Base-by-base conservation (phyloP, 441 rosid species). In the Erodium trifolium region DNA sequence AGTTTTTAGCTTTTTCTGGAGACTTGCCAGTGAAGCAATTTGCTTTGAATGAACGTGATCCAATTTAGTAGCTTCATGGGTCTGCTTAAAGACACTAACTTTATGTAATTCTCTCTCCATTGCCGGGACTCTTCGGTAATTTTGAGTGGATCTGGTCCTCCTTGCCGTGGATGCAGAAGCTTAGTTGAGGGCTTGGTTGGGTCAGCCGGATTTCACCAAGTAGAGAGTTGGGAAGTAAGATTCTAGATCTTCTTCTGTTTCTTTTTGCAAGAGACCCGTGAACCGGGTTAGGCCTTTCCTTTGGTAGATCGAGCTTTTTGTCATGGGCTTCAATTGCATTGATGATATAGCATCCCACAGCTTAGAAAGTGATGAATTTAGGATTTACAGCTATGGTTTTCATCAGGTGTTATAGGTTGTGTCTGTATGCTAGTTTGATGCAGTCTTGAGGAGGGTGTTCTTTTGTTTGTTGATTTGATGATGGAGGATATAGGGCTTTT, bases 401-500 rank as follows among this genome's bases (percentile, higher is more conserved):
- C 74, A 51, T 69, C 43, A 47, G 60, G 29, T 62, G 57, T n/a
- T 57, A 51, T 63, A 39, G 35, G 23, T 18, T 57, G 29, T 57
- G 27, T 37, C 43, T 37, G 43, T 37, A 0, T 37, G 43, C 43
- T 37, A 37, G 43, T 37, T 37, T 37, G 9, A 37, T 37, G 43
- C 63, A 57, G 6, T 57, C 23, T 17, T 57, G 63, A 17, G 63
- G 27, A 57, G 29, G 29, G 63, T 57, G 63, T 17, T 57, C 27
- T 57, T 57, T 18, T 57, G 27, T 63, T 37, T 65, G 55, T 12
- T 68, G 5, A 5, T 71, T 65, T 47, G 57, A 43, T 9, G 67
- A 94, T 94, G 99, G 98, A 87, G 78, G 99, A 95, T 72, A 89
- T 95, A 37, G 43, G 43, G 66, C 78, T 95, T 74, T 87, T 89